phyloP scores from a whole-genome alignment of 129 eudicot genomes.

The Cynara cardunculus region DNA sequence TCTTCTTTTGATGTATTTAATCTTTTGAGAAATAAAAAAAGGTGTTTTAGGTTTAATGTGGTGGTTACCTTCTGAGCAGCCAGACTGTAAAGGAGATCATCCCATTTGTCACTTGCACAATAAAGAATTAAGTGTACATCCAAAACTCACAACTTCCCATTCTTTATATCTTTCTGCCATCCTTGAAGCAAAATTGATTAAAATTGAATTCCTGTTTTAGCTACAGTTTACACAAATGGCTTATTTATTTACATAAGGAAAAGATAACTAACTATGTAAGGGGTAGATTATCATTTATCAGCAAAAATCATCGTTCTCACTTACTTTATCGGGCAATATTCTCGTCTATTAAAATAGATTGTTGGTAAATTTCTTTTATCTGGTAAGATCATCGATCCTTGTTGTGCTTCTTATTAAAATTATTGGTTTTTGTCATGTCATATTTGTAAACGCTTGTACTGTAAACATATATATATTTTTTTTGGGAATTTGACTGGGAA shows the following conservation, averaged over 20 bases:
- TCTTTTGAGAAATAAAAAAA: background rate
- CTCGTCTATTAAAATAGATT: background rate
- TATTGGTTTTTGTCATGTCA: background rate
- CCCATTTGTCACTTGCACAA: background rate
- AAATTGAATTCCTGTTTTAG: no score
- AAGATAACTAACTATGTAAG: no score
- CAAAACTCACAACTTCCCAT: conserved; percentile 7
- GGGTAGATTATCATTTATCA: no score
- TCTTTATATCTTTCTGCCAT: background rate
- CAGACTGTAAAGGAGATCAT: conserved; percentile 32
- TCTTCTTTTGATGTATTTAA: background rate
- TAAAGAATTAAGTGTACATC: background rate
- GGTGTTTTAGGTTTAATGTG: background rate
- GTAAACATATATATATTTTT: no score
- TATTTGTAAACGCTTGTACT: no score
- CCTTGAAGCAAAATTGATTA: background rate
- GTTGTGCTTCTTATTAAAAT: background rate
- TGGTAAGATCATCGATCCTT: no score
- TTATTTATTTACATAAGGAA: no score
- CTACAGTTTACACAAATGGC: no score
- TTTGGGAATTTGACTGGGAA: background rate
- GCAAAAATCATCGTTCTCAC: background rate
- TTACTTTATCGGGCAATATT: no score
- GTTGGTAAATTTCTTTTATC: background rate
- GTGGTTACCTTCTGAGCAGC: background rate